These are phyloP conservation scores for Suhomyces tanzawaensis DNA, from an alignment of 805 yeast species.

Conservation along the genomic window DNA sequence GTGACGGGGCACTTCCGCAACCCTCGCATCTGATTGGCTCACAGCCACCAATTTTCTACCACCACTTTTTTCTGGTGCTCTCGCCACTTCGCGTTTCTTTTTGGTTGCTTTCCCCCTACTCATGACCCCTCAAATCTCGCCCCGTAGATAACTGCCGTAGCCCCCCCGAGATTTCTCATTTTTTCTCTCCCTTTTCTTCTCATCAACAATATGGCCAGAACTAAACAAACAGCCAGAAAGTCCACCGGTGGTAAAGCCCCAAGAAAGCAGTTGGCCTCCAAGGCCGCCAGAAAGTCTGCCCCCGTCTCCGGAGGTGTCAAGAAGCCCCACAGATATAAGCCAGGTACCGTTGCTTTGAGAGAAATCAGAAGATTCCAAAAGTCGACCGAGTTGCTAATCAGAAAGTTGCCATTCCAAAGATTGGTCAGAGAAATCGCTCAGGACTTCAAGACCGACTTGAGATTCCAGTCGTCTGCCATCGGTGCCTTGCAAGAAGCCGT, in stretches of 20 bases:
- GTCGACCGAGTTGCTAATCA: slow-evolving; percentile 45
- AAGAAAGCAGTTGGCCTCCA: slow-evolving; percentile 48
- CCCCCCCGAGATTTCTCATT: slow-evolving; percentile 6
- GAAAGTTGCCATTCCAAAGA: slow-evolving; percentile 49
- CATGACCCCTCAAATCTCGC: slow-evolving; percentile 1
- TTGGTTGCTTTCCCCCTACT: background rate
- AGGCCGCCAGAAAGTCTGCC: slow-evolving; percentile 49
- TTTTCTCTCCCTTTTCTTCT: slow-evolving; percentile 2
- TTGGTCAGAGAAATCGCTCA: slow-evolving; percentile 48
- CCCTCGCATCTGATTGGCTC: slow-evolving; percentile 7
- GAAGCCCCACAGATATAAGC: slow-evolving; percentile 51
- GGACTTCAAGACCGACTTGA: slow-evolving; percentile 46
- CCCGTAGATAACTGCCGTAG: background rate
- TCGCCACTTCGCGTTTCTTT: slow-evolving; percentile 3
- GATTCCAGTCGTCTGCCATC: slow-evolving; percentile 47
- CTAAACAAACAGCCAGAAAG: slow-evolving; percentile 48
- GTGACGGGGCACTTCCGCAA: too few relatives aligned
- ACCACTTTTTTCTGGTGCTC: background rate
- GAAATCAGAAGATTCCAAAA: slow-evolving; percentile 49
- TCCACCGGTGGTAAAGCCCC: slow-evolving; percentile 51
- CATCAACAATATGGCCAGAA: slow-evolving; percentile 39
- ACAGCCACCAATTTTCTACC: background rate
- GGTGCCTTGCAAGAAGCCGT: slow-evolving; percentile 49
- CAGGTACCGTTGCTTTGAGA: slow-evolving; percentile 50
- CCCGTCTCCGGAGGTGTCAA: slow-evolving; percentile 48